A percentile compares a stretch with the other conserved stretches of the same genome.
Evolutionary conservation across 352 stramenopile species (phyloP).

Genomic region (Pythium sp.): DNA sequence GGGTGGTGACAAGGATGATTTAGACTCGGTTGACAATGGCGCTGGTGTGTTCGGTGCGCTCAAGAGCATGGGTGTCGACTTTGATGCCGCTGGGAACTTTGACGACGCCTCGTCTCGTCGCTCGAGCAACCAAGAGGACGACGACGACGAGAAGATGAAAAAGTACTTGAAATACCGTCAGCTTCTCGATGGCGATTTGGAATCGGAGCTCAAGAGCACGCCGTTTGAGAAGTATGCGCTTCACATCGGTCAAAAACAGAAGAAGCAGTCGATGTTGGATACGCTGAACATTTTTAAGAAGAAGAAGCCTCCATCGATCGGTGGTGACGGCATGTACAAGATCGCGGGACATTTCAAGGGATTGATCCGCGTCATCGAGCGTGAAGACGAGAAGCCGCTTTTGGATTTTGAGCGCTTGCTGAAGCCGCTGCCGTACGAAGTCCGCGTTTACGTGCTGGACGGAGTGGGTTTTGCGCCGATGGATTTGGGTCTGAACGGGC

Average conservation of each 20-base stretch:
- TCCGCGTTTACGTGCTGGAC: slow-evolving; percentile 88
- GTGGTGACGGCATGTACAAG: slow-evolving; percentile 64
- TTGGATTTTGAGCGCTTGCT: slow-evolving; percentile 71
- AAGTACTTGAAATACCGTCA: slow-evolving; percentile 82
- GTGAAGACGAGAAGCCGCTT: slow-evolving; percentile 75
- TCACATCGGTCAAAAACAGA: slow-evolving; percentile 77
- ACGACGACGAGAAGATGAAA: slow-evolving; percentile 61
- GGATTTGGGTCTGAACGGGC: slow-evolving; percentile 82
- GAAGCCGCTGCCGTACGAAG: slow-evolving; percentile 71
- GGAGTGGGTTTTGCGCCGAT: slow-evolving; percentile 83
- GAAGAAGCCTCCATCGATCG: slow-evolving; percentile 37
- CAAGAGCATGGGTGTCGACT: slow-evolving; percentile 82
- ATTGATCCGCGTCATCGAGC: slow-evolving; percentile 85
- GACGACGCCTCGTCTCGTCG: slow-evolving; percentile 50
- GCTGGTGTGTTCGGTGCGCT: slow-evolving; percentile 84
- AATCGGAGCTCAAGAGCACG: slow-evolving; percentile 74
- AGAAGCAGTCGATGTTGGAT: slow-evolving; percentile 56
- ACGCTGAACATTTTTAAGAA: slow-evolving; percentile 74
- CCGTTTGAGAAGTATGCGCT: slow-evolving; percentile 89
- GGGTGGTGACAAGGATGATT: slow-evolving; percentile 22
- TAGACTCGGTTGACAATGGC: slow-evolving; percentile 65
- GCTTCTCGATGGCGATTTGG: slow-evolving; percentile 63
- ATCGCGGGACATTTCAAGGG: slow-evolving; percentile 90
- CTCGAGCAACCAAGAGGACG: slow-evolving; percentile 45
- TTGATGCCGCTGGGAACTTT: slow-evolving; percentile 62